These are phyloP conservation scores for Plantago lanceolata DNA, from an alignment of 305 asterid species.

Conservation along the genomic window DNA sequence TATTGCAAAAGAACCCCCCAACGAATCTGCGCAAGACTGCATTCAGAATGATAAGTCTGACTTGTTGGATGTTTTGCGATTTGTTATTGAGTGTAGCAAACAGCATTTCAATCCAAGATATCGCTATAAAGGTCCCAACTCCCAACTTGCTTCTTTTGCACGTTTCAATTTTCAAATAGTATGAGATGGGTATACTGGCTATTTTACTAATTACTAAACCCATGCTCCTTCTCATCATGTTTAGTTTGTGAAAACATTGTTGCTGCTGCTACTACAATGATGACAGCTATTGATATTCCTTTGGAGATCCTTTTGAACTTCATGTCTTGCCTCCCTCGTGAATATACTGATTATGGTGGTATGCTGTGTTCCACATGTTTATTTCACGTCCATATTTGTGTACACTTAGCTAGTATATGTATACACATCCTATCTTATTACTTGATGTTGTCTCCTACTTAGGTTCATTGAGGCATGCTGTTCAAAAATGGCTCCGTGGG, in stretches of 20 bases:
- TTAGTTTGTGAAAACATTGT: slow-evolving; percentile 75
- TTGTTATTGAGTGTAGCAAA: slow-evolving; percentile 73
- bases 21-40: slow-evolving; percentile 33
- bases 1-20: slow-evolving; percentile 30
- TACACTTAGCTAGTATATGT: slow-evolving; percentile 12
- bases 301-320: slow-evolving; percentile 68
- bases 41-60: slow-evolving; percentile 41
- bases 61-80: slow-evolving; percentile 71
- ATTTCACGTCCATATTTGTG: slow-evolving; percentile 17
- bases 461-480: slow-evolving; percentile 65
- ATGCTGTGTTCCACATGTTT: slow-evolving; percentile 23
- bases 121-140: slow-evolving; percentile 63
- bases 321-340: slow-evolving; percentile 80
- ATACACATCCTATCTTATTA: slow-evolving; percentile 14
- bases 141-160: slow-evolving; percentile 15
- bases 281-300: slow-evolving; percentile 59
- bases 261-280: slow-evolving; percentile 63
- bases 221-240: slow-evolving; percentile 23
- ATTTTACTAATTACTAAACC: slow-evolving; percentile 17
- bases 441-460: slow-evolving; percentile 19
- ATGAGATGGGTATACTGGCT: slow-evolving; percentile 16
- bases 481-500: slow-evolving; percentile 63
- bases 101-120: slow-evolving; percentile 86
- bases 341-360: slow-evolving; percentile 80
- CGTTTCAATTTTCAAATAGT: slow-evolving; percentile 11